Percentiles rank a stretch among this genome's conserved stretches.
Conservation (phyloP, 352 stramenopile genomes). For the Pythium periplocum region DNA sequence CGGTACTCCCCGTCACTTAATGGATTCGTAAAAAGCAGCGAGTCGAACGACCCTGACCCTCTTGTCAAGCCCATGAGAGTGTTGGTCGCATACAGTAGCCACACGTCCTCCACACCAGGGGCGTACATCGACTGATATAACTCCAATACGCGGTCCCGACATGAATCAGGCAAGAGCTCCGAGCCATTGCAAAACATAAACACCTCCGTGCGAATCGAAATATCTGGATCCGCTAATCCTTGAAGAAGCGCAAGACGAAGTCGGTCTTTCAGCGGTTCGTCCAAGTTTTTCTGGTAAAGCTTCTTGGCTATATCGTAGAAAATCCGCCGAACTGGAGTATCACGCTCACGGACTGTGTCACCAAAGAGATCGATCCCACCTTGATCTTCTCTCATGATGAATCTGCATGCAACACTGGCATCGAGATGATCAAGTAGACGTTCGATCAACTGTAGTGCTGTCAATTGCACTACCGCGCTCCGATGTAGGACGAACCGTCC, state of each 20-base stretch:
- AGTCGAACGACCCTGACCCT: conserved; percentile 21
- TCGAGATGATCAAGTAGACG: conserved; percentile 29
- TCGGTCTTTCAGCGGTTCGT: conserved; percentile 10
- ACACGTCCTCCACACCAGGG: conserved; percentile 43
- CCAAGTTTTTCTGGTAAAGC: conserved; percentile 24
- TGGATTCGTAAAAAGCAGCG: conserved; percentile 42
- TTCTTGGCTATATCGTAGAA: conserved; percentile 39
- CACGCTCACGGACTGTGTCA: conserved; percentile 28
- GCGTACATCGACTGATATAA: conserved; percentile 48
- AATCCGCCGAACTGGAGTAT: conserved; percentile 29
- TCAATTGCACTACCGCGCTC: conserved; percentile 39
- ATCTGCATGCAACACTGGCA: conserved; percentile 19
- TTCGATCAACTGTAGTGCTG: conserved; percentile 35
- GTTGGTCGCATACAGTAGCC: conserved; percentile 66
- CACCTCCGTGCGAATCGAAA: conserved; percentile 27
- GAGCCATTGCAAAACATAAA: conserved; percentile 46
- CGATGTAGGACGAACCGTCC: conserved; percentile 49
- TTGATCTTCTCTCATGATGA: conserved; percentile 17
- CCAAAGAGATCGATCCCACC: conserved; percentile 38
- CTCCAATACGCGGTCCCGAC: conserved; percentile 36
- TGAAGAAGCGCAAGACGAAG: conserved; percentile 35
- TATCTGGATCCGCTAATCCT: conserved; percentile 46
- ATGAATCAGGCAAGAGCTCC: conserved; percentile 24
- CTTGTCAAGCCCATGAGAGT: conserved; percentile 38
- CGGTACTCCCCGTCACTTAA: conserved; percentile 40